Conservation (phyloP, 768 basidiomycete genomes). For the Russula sp. region DNA sequence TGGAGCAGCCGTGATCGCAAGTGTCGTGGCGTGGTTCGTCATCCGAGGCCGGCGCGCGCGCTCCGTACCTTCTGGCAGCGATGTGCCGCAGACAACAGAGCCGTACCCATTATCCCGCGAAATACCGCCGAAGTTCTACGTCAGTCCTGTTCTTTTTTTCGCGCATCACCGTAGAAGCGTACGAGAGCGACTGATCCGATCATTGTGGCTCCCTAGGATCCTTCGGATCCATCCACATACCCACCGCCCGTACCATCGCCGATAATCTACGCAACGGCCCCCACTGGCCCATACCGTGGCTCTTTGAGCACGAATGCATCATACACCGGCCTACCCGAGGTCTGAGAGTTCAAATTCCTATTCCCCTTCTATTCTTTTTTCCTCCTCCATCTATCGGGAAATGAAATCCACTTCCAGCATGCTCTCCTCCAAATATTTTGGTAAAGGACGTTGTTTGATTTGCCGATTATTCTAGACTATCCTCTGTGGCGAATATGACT, state of each 20-base stretch:
- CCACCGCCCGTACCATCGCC: constrained; percentile 11
- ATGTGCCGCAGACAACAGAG: not conserved
- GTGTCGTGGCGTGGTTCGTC: constrained; percentile 36
- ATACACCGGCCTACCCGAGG: constrained; percentile 20
- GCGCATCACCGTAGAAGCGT: not conserved
- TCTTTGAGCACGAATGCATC: not conserved
- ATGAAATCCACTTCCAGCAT: no score
- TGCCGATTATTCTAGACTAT: no score
- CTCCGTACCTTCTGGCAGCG: constrained; percentile 20
- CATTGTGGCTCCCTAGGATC: no score
- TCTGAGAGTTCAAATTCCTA: constrained; percentile 1
- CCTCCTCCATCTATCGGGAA: no score
- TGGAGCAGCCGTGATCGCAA: constrained; percentile 39
- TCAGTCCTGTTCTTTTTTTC: constrained; percentile 6
- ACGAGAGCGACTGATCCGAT: not conserved
- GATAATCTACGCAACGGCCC: constrained; percentile 14
- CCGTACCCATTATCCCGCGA: constrained; percentile 1
- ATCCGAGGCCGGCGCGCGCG: constrained; percentile 29
- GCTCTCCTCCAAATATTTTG: no score
- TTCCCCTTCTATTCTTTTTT: not conserved
- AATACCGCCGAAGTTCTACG: constrained; percentile 15
- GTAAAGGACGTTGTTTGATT: no score
- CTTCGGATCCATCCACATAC: constrained; percentile 24
- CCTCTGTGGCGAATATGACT: no score
- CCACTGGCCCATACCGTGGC: not conserved